Evolutionary conservation across 192 early-diverging fungal genomes (phyloP).

Genomic region (Coemansia sp.): DNA sequence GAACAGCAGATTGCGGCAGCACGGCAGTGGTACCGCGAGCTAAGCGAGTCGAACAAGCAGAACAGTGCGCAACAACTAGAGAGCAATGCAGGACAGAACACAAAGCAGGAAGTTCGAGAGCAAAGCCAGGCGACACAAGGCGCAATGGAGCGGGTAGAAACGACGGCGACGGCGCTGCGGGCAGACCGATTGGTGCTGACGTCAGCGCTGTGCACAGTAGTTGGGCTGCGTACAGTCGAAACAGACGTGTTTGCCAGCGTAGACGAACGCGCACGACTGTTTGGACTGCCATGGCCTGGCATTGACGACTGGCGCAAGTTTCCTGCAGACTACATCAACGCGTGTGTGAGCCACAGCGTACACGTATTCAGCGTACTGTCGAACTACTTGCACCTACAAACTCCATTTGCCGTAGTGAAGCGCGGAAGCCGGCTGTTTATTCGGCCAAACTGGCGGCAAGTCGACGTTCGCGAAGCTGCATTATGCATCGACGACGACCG

Average conservation of each 20-base stretch:
- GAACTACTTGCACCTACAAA: conserved; percentile 36
- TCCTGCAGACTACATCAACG: conserved; percentile 50
- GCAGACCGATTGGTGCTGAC: conserved; percentile 36
- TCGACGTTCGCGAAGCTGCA: conserved; percentile 35
- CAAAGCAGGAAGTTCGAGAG: not conserved
- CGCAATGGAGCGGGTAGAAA: conserved; percentile 6
- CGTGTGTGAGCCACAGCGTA: conserved; percentile 45
- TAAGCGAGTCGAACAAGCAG: not conserved
- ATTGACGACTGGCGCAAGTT: conserved; percentile 49
- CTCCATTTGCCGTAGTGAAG: conserved; percentile 42
- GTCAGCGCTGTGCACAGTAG: conserved; percentile 38
- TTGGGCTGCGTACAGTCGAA: conserved; percentile 37
- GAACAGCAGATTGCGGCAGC: conserved; percentile 33
- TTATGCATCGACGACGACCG: conserved; percentile 27
- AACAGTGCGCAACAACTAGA: not conserved
- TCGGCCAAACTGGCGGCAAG: conserved; percentile 39
- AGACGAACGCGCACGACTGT: conserved; percentile 28
- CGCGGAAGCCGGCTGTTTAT: conserved; percentile 41
- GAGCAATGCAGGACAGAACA: not conserved
- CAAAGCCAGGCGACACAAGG: not conserved
- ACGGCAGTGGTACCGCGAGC: conserved; percentile 11
- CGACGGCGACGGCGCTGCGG: conserved; percentile 15
- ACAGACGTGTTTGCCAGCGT: conserved; percentile 27
- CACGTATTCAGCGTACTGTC: conserved; percentile 48
- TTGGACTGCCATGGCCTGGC: conserved; percentile 52